Conservation (phyloP, 73 alveolate genomes). For the Stentor coeruleus region DNA sequence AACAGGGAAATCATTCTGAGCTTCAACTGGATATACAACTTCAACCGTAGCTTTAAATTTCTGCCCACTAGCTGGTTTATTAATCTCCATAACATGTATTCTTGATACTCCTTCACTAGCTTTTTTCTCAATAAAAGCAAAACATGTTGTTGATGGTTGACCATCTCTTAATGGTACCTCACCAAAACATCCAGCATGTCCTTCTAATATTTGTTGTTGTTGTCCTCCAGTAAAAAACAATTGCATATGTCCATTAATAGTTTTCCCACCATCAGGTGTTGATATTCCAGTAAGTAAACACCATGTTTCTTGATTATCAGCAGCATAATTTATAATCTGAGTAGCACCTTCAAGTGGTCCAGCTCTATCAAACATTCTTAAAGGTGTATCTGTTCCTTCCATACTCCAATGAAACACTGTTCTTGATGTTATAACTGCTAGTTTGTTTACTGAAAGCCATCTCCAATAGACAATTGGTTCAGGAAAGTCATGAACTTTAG, state of each 20-base stretch:
- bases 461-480: slow-evolving; percentile 77
- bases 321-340: slow-evolving; percentile 61
- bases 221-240: slow-evolving; percentile 60
- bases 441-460: slow-evolving; percentile 60
- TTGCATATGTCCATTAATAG: slow-evolving; percentile 75
- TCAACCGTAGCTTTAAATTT: slow-evolving; percentile 86
- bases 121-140: slow-evolving; percentile 94
- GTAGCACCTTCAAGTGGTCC: slow-evolving; percentile 31
- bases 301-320: slow-evolving; percentile 70
- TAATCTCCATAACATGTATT: slow-evolving; percentile 87
- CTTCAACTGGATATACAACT: slow-evolving; percentile 80
- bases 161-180: slow-evolving; percentile 61
- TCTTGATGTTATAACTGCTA: slow-evolving; percentile 67
- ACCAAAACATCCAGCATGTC: slow-evolving; percentile 80
- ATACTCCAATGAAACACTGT: slow-evolving; percentile 72
- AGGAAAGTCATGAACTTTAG: slow-evolving; percentile 65
- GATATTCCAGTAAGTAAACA: slow-evolving; percentile 69
- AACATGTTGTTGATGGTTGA: slow-evolving; percentile 53
- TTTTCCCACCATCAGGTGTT: slow-evolving; percentile 66
- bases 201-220: slow-evolving; percentile 71
- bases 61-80: slow-evolving; percentile 77
- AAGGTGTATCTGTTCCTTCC: slow-evolving; percentile 29
- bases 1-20: slow-evolving; percentile 94
- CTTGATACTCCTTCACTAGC: slow-evolving; percentile 72
- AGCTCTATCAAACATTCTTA: slow-evolving; percentile 29